A percentile compares a stretch with the other conserved stretches of the same genome.
Evolutionary conservation across 164 flowering plant species (phyloP).

Genomic region (Dillenia suffruticosa): DNA sequence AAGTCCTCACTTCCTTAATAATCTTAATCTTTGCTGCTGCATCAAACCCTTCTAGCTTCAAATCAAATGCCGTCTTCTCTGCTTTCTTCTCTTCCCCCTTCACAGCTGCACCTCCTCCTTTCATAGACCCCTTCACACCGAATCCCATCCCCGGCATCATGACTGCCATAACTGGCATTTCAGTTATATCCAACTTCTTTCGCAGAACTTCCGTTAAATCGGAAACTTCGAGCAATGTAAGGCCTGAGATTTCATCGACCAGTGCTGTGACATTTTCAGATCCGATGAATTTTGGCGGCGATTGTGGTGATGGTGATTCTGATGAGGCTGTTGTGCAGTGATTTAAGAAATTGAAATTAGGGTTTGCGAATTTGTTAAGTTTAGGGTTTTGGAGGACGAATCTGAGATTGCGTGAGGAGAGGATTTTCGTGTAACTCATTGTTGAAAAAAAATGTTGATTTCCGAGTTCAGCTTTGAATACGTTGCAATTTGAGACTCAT

Average conservation of each 20-base stretch:
- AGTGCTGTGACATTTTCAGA: slow-evolving; percentile 48
- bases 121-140: slow-evolving; percentile 25
- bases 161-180: slow-evolving; percentile 73
- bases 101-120: slow-evolving; percentile 31
- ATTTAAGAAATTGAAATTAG: background rate
- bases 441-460: no score
- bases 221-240: slow-evolving; percentile 64
- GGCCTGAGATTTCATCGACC: slow-evolving; percentile 63
- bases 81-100: slow-evolving; percentile 53
- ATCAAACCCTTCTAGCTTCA: slow-evolving; percentile 81
- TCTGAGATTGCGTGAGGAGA: slow-evolving; percentile 1
- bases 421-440: no score
- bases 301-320: background rate
- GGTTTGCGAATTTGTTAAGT: no score
- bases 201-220: slow-evolving; percentile 68
- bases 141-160: slow-evolving; percentile 90
- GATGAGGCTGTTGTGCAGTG: slow-evolving; percentile 3
- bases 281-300: slow-evolving; percentile 7
- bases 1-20: slow-evolving; percentile 84
- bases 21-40: slow-evolving; percentile 81
- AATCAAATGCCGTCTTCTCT: slow-evolving; percentile 82
- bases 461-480: no score
- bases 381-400: background rate
- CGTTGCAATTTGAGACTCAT: no score
- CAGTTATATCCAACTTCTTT: slow-evolving; percentile 47